Evolutionary conservation across 2,329 filamentous ascomycete genomes (phyloP).

Genomic region (Nigrospora osmanthi): DNA sequence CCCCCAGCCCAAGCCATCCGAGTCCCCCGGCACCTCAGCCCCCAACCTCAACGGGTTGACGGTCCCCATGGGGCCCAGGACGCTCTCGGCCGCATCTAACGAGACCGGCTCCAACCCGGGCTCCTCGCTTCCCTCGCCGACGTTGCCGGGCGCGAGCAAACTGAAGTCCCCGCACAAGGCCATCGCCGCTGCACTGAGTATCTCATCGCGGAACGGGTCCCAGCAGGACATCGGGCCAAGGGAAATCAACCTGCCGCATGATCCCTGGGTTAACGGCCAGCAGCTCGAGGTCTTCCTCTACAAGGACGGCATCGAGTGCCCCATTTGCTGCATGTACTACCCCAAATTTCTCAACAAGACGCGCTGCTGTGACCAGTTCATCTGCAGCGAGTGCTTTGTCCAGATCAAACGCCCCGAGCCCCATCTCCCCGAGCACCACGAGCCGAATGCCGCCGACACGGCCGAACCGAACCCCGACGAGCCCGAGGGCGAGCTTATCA

Average conservation of each 20-base stretch:
- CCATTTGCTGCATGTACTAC: conserved; percentile 94
- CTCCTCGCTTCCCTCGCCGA: conserved; percentile 52
- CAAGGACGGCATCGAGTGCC: conserved; percentile 83
- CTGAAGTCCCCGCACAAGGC: conserved; percentile 86
- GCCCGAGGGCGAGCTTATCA: conserved; percentile 63
- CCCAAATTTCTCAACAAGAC: conserved; percentile 92
- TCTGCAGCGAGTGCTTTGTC: conserved; percentile 98
- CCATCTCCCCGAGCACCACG: conserved; percentile 64
- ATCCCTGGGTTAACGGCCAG: conserved; percentile 90
- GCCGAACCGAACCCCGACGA: conserved; percentile 34
- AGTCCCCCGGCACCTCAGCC: conserved; percentile 43
- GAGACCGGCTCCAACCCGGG: conserved; percentile 51
- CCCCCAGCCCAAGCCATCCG: conserved; percentile 34
- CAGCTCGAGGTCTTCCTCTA: conserved; percentile 89
- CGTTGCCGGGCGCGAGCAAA: conserved; percentile 38
- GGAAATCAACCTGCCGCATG: conserved; percentile 71
- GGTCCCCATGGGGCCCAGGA: conserved; percentile 70
- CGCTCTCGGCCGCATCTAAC: conserved; percentile 74
- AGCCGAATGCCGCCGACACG: conserved; percentile 26
- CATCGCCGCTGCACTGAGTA: conserved; percentile 69
- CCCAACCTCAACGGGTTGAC: conserved; percentile 64
- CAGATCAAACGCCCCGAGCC: conserved; percentile 85
- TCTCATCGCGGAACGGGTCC: conserved; percentile 65
- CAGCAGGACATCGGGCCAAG: conserved; percentile 65
- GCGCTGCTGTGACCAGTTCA: conserved; percentile 88